phyloP scores from a whole-genome alignment of 345 rosid species.

The Populus nigra region DNA sequence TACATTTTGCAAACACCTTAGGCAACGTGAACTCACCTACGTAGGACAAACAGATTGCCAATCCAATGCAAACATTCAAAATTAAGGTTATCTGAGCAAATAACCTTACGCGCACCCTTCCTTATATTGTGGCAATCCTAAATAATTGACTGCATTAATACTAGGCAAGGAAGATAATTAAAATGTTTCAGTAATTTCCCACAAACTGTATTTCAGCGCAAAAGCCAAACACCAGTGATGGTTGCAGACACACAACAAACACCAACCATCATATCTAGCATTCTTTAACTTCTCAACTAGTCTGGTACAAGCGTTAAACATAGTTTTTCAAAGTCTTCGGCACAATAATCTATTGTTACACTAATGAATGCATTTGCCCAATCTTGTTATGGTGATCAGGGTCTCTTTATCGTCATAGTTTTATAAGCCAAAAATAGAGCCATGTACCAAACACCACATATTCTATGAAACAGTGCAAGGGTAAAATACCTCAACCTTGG shows the following conservation, averaged over 20 bases:
- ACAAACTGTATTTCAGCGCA: not conserved
- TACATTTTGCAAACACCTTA: not conserved
- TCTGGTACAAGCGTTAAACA: not conserved
- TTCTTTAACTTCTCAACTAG: not conserved
- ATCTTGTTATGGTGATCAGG: not conserved
- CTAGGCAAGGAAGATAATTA: not conserved
- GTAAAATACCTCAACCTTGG: not conserved
- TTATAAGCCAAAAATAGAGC: not conserved
- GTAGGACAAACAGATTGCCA: not conserved
- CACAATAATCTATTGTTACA: not conserved
- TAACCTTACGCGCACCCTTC: not conserved
- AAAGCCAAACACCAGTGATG: not conserved
- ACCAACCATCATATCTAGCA: not conserved
- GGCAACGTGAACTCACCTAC: not conserved
- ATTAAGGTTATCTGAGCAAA: not conserved
- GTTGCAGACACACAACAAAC: not conserved
- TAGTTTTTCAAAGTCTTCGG: not conserved
- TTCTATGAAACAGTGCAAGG: not conserved
- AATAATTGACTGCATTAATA: not conserved
- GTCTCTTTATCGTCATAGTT: not conserved
- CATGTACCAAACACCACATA: not conserved
- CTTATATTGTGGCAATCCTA: not conserved
- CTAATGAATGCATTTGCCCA: not conserved
- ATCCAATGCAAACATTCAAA: not conserved
- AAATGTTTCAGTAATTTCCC: not conserved